phyloP scores from a whole-genome alignment of 2,329 filamentous ascomycete species.

The Fusarium oxysporum region DNA sequence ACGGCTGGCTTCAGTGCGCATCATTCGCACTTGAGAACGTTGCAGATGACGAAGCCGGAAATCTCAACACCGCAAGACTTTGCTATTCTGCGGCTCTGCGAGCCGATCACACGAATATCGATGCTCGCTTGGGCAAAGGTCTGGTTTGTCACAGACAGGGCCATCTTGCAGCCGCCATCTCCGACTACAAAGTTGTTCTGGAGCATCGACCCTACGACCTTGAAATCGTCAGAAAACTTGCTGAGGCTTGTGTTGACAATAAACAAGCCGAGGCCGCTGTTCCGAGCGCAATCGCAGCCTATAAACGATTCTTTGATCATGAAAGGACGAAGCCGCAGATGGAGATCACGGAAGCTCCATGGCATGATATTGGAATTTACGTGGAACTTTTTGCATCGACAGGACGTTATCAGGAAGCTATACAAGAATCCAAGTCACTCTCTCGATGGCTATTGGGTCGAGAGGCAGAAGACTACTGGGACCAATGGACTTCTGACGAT shows the following conservation, averaged over 20 bases:
- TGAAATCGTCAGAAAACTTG: slow-evolving; percentile 65
- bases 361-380: slow-evolving; percentile 89
- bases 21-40: slow-evolving; percentile 65
- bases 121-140: slow-evolving; percentile 70
- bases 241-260: slow-evolving; percentile 67
- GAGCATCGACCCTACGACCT: slow-evolving; percentile 65
- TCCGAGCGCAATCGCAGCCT: slow-evolving; percentile 60
- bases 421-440: slow-evolving; percentile 76
- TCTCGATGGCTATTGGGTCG: slow-evolving; percentile 87
- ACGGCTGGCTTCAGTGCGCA: slow-evolving; percentile 70
- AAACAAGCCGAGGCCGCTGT: slow-evolving; percentile 56
- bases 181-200: slow-evolving; percentile 67
- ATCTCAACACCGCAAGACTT: slow-evolving; percentile 65
- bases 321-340: slow-evolving; percentile 50
- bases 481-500: slow-evolving; percentile 77
- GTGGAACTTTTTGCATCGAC: slow-evolving; percentile 80
- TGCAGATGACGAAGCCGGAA: slow-evolving; percentile 59
- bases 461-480: slow-evolving; percentile 80
- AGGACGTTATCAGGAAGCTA: slow-evolving; percentile 72
- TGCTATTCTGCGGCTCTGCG: slow-evolving; percentile 71
- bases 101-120: slow-evolving; percentile 67
- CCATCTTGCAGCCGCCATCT: slow-evolving; percentile 64
- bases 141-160: slow-evolving; percentile 68
- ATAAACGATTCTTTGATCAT: slow-evolving; percentile 60
- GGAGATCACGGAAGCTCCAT: slow-evolving; percentile 62